phyloP scores from a whole-genome alignment of 148 eudicot species.

The Chenopodium album region DNA sequence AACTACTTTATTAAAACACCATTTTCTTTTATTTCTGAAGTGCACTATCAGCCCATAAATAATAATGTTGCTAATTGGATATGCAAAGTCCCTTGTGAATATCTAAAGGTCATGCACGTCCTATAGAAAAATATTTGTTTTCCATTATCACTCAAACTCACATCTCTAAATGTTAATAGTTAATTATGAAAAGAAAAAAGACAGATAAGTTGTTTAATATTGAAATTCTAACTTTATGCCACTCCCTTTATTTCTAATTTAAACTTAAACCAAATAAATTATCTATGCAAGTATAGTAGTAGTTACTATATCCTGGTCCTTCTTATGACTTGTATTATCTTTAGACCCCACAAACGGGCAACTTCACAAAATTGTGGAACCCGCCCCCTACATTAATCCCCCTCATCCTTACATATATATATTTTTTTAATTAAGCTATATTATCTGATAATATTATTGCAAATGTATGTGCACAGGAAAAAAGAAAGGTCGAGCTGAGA shows the following conservation, averaged over 20 bases:
- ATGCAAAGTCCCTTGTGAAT: background rate
- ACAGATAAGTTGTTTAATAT: background rate
- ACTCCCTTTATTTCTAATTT: background rate
- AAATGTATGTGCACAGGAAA: background rate
- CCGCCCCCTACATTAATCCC: background rate
- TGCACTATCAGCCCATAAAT: background rate
- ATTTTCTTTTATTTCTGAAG: background rate
- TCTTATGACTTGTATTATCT: background rate
- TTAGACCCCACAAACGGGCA: background rate
- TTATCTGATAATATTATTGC: background rate
- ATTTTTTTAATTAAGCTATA: background rate
- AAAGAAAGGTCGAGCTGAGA: constrained; percentile 4
- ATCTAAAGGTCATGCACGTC: background rate
- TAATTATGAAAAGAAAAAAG: background rate
- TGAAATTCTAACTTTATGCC: background rate
- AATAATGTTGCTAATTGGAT: background rate
- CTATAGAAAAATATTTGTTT: background rate
- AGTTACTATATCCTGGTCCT: background rate
- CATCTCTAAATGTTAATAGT: background rate
- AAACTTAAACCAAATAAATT: background rate
- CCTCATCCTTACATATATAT: background rate
- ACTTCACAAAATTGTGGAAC: background rate
- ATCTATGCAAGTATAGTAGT: too few relatives aligned
- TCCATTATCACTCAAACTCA: background rate
- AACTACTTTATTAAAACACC: background rate